Evolutionary conservation across 2,329 filamentous ascomycete species (phyloP).

Genomic region (Trichoderma asperellum): DNA sequence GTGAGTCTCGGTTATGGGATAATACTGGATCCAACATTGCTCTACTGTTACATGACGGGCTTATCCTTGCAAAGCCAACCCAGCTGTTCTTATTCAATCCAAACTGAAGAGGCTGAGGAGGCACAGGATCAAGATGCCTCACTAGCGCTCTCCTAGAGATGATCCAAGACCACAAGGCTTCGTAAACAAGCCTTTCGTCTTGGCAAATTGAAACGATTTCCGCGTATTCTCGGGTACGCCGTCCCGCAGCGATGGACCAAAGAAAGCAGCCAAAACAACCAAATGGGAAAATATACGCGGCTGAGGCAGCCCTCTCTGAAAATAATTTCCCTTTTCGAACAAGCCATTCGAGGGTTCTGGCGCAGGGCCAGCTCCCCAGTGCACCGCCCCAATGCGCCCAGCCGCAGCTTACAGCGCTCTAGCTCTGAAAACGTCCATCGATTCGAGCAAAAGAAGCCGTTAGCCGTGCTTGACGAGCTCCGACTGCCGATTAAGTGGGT

Average conservation of each 20-base stretch:
- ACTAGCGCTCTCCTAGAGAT: background rate
- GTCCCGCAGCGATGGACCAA: background rate
- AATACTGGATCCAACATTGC: background rate
- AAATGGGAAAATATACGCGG: background rate
- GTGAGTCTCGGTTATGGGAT: too few relatives aligned
- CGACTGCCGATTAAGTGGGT: slow-evolving; percentile 1
- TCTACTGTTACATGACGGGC: background rate
- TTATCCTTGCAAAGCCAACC: background rate
- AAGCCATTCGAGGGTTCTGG: slow-evolving; percentile 1
- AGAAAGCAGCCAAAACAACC: background rate
- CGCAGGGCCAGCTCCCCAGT: background rate
- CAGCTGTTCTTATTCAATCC: background rate
- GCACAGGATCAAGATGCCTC: background rate
- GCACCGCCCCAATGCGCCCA: slow-evolving; percentile 21
- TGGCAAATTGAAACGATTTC: background rate
- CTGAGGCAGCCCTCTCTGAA: background rate
- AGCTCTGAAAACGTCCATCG: background rate
- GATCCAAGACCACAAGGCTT: background rate
- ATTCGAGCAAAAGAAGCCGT: slow-evolving; percentile 12
- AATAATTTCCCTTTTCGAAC: slow-evolving; percentile 1
- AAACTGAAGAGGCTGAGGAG: background rate
- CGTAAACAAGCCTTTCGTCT: background rate
- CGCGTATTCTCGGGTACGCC: slow-evolving; percentile 11
- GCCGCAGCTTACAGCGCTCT: background rate
- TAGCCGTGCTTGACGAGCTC: background rate